phyloP scores from a whole-genome alignment of 352 stramenopile species.

The Phytophthora litchii region DNA sequence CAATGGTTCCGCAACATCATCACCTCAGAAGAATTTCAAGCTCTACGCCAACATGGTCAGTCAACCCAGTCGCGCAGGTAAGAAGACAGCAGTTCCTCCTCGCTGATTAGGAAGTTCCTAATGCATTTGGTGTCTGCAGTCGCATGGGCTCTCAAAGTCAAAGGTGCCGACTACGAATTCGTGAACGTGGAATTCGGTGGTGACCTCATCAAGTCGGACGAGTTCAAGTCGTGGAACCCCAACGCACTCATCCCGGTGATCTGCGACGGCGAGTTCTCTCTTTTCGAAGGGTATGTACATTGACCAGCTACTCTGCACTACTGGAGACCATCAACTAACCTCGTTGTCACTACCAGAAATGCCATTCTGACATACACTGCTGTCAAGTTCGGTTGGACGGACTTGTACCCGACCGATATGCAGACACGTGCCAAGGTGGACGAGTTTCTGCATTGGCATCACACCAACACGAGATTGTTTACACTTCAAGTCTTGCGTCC shows the following conservation, averaged over 20 bases:
- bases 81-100: background rate
- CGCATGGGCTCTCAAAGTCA: conserved; percentile 51
- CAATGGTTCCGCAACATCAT: conserved; percentile 15
- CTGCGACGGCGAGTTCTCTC: conserved; percentile 58
- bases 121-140: conserved; percentile 11
- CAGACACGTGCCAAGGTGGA: conserved; percentile 51
- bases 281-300: conserved; percentile 49
- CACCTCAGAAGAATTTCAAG: conserved; percentile 37
- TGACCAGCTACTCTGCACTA: background rate
- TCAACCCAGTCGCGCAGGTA: conserved; percentile 47
- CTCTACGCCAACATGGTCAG: conserved; percentile 54
- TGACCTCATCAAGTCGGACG: conserved; percentile 38
- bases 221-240: conserved; percentile 62
- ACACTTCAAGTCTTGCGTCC: conserved; percentile 44
- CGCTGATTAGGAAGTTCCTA: conserved; percentile 1
- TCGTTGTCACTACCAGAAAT: conserved; percentile 23
- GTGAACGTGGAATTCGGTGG: conserved; percentile 34
- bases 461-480: conserved; percentile 42
- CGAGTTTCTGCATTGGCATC: conserved; percentile 58
- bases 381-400: conserved; percentile 49
- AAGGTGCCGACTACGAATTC: conserved; percentile 48
- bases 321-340: conserved; percentile 3
- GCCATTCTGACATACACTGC: conserved; percentile 53
- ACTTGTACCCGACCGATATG: conserved; percentile 47
- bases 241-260: conserved; percentile 56